Conservation (phyloP, 1,284 basidiomycete species). For the Marasmius sp. region DNA sequence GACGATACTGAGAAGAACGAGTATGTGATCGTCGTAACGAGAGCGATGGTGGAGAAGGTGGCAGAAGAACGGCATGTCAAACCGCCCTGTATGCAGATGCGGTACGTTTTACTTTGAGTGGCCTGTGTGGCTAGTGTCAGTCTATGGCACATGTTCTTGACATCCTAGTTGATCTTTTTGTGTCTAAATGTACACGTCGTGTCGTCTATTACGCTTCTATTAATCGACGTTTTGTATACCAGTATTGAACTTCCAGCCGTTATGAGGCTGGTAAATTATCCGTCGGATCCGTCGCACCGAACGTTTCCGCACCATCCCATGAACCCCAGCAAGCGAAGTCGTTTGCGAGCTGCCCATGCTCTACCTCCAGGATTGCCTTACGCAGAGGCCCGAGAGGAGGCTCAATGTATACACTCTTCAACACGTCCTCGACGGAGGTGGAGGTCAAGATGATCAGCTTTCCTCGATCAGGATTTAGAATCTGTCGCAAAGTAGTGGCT, state of each 20-base stretch:
- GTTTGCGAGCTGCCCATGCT: constrained; percentile 37
- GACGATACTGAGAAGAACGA: constrained; percentile 3
- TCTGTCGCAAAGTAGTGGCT: constrained; percentile 32
- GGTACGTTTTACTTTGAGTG: background rate
- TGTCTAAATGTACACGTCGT: background rate
- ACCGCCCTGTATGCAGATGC: constrained; percentile 1
- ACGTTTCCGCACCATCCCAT: constrained; percentile 39
- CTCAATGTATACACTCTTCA: constrained; percentile 32
- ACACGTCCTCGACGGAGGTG: constrained; percentile 31
- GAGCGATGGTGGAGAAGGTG: constrained; percentile 16
- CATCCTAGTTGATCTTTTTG: background rate
- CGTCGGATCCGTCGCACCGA: constrained; percentile 21
- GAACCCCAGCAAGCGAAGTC: constrained; percentile 42
- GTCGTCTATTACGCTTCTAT: background rate
- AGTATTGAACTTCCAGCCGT: background rate
- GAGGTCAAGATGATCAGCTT: constrained; percentile 40
- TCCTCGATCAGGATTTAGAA: constrained; percentile 34
- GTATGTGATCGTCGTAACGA: constrained; percentile 13
- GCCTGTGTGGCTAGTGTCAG: background rate
- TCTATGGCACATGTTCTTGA: background rate
- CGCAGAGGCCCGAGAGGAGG: constrained; percentile 36
- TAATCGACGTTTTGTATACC: background rate
- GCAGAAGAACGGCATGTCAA: constrained; percentile 12
- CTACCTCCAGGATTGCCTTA: constrained; percentile 29
- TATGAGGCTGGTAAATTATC: background rate